phyloP scores from a whole-genome alignment of 2,329 filamentous ascomycete genomes.

The Cladosporium sp. region DNA sequence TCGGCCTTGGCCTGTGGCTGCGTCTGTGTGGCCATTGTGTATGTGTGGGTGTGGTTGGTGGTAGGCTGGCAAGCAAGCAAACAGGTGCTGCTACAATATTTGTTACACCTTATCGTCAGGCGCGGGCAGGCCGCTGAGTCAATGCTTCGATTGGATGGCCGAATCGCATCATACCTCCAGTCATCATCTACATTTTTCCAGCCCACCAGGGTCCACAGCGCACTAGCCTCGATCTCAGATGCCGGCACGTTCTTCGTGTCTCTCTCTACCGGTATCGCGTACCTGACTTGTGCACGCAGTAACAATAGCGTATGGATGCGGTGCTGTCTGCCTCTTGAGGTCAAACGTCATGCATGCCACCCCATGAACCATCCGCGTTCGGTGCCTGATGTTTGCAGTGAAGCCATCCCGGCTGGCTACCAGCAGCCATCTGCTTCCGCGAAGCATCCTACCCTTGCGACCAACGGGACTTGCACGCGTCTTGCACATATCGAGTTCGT shows the following conservation, averaged over 20 bases:
- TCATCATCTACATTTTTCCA: background rate
- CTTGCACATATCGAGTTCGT: background rate
- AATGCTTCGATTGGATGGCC: background rate
- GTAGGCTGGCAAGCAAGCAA: too few species aligned
- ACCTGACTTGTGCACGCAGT: too few species aligned
- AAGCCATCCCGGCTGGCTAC: background rate
- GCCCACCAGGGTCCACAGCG: background rate
- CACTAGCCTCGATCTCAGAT: too few species aligned
- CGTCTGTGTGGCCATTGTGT: conserved; percentile 1
- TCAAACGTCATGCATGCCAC: background rate
- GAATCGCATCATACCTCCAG: background rate
- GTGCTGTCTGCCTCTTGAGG: too few species aligned
- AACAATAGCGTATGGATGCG: too few species aligned
- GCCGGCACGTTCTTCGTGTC: too few species aligned
- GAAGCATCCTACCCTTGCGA: background rate
- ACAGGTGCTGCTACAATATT: too few species aligned
- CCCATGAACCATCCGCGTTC: background rate
- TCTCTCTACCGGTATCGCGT: too few species aligned
- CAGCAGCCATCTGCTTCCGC: background rate
- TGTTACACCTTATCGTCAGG: too few species aligned
- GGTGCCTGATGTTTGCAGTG: background rate
- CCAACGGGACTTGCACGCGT: background rate
- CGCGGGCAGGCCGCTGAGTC: background rate
- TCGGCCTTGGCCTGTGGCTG: conserved; percentile 14
- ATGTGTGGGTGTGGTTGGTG: background rate